Conservation (phyloP, 108 stramenopile genomes). For the Cafeteria roenbergensis region DNA sequence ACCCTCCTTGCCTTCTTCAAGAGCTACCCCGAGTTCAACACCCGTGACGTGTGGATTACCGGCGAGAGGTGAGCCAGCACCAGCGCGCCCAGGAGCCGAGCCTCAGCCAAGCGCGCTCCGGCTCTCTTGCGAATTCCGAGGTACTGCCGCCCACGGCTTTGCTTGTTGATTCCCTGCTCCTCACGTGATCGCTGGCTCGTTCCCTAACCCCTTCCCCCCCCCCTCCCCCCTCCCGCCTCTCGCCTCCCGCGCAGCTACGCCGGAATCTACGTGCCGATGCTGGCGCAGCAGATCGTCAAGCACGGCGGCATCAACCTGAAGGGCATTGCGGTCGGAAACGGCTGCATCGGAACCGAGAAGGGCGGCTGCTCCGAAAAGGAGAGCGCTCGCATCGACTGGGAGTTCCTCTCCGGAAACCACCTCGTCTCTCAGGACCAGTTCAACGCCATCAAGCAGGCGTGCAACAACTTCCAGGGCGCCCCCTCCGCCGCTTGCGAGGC, state of each 20-base stretch:
- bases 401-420: constrained; percentile 14
- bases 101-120: too few relatives aligned
- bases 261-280: constrained; percentile 64
- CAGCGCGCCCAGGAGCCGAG: too few relatives aligned
- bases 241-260: too few relatives aligned
- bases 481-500: constrained; percentile 8
- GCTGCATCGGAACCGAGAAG: constrained; percentile 34
- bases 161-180: too few relatives aligned
- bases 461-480: constrained; percentile 4
- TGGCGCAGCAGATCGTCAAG: constrained; percentile 46
- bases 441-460: neutral
- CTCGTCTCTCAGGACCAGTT: constrained; percentile 3
- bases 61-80: too few relatives aligned
- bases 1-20: constrained; percentile 43
- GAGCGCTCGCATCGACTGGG: constrained; percentile 9
- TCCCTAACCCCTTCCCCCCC: too few relatives aligned
- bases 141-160: too few relatives aligned
- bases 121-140: too few relatives aligned
- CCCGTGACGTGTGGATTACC: constrained; percentile 56
- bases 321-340: constrained; percentile 35
- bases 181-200: too few relatives aligned
- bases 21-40: constrained; percentile 53
- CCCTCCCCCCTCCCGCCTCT: too few relatives aligned
- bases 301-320: constrained; percentile 1
- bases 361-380: constrained; percentile 27